Evolutionary conservation across 768 basidiomycete genomes (phyloP).

Genomic region (Suillus paluster): DNA sequence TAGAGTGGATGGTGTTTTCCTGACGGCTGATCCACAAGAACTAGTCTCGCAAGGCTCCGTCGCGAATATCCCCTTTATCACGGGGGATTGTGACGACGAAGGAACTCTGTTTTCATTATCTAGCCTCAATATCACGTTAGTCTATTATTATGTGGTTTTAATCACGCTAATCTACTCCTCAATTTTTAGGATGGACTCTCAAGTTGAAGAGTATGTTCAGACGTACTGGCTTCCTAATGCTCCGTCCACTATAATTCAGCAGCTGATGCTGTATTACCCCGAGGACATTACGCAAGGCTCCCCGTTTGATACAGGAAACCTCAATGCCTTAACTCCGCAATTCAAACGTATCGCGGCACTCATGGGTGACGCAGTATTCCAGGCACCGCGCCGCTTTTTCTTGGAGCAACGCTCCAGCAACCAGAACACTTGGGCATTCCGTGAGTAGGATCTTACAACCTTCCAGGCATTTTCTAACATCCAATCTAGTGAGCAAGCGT

Average conservation of each 20-base stretch:
- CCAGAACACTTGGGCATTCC: conserved; percentile 43
- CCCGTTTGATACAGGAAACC: conserved; percentile 51
- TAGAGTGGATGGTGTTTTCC: conserved; percentile 43
- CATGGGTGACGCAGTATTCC: conserved; percentile 54
- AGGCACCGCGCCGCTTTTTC: conserved; percentile 53
- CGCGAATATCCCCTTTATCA: conserved; percentile 24
- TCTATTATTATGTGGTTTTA: neutral
- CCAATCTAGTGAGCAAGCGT: conserved; percentile 46
- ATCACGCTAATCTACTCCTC: neutral
- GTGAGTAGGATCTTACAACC: conserved; percentile 11
- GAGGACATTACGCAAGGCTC: conserved; percentile 48
- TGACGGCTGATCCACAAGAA: conserved; percentile 35
- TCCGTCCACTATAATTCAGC: conserved; percentile 24
- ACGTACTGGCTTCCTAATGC: conserved; percentile 34
- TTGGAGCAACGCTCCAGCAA: conserved; percentile 41
- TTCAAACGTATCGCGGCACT: conserved; percentile 57
- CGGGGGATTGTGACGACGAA: conserved; percentile 47
- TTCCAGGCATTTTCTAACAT: neutral
- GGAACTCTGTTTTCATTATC: conserved; percentile 50
- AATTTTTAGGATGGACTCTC: conserved; percentile 22
- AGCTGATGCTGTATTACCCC: conserved; percentile 41
- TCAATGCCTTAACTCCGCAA: conserved; percentile 50
- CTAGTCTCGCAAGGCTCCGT: conserved; percentile 40
- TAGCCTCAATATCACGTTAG: conserved; percentile 53
- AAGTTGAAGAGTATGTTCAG: conserved; percentile 37